phyloP scores from a whole-genome alignment of 2,329 filamentous ascomycete genomes.

The Alternaria sp. region DNA sequence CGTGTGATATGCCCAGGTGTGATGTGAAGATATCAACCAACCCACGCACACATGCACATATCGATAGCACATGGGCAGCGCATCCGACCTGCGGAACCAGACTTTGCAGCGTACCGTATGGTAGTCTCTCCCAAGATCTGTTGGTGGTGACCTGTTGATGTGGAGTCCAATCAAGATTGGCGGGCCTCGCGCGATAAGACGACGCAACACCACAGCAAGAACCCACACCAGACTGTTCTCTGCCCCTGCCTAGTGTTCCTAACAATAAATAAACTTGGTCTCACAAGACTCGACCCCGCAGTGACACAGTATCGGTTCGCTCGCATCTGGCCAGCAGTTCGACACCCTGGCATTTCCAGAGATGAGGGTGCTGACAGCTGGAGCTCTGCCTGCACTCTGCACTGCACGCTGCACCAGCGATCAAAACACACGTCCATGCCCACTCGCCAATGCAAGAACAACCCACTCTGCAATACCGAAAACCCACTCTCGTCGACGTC shows the following conservation, averaged over 20 bases:
- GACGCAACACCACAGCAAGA: not conserved
- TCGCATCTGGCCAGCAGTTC: constrained; percentile 9
- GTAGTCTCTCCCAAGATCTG: not conserved
- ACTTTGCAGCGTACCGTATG: not conserved
- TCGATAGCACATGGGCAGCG: not conserved
- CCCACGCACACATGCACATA: not conserved
- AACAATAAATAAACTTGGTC: constrained; percentile 1
- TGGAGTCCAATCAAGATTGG: not conserved
- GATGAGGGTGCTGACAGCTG: not conserved
- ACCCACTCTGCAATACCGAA: not conserved
- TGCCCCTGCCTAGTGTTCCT: constrained; percentile 4
- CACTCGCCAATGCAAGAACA: constrained; percentile 9
- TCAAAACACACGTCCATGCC: constrained; percentile 17
- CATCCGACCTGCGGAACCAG: not conserved
- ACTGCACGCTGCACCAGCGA: constrained; percentile 1
- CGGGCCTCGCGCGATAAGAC: constrained; percentile 5
- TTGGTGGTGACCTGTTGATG: not conserved
- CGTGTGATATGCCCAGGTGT: not conserved
- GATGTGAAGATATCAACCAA: not conserved
- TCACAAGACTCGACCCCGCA: constrained; percentile 12
- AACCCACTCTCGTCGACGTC: constrained; percentile 7
- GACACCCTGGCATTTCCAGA: constrained; percentile 1
- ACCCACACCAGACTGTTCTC: not conserved
- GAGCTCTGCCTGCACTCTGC: not conserved
- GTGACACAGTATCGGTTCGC: constrained; percentile 9